Evolutionary conservation across 768 basidiomycete species (phyloP), one percentile per base, ranked within the genome.

Genomic region (Lentinula lateritia): DNA sequence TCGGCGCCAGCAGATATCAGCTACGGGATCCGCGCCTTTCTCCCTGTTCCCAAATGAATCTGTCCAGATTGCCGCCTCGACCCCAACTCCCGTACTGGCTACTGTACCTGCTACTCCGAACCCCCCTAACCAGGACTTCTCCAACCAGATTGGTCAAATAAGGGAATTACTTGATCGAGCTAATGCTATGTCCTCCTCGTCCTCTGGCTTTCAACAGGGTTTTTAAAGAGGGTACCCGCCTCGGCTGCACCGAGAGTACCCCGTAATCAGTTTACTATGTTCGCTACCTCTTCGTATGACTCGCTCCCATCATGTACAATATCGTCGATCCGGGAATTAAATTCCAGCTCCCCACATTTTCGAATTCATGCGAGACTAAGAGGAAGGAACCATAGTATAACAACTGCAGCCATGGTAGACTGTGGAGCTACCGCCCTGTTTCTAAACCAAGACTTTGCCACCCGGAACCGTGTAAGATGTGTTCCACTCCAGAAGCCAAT

Each of bases 401-500:
- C 36, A 38, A 38, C 36, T 38, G 36, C 36, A 12, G 36, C 36
- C 36, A 38, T 38, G 36, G 36, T 38, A 7, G 36, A 38, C 12
- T 38, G 7, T 38, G 36, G 36, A 38, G 36, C 36, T 12, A 38
- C 36, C 7, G 36, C 36, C 12, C 36, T 38, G 12, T 38, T 38
- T 12, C 3, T 38, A 12, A 38, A 38, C 12, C 36, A 38, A 12
- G 36, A 38, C 7, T 38, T 38, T 38, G 36, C 4, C 36, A 38
- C 36, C 36, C 36, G 36, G 7, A 6, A 38, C 36, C 36, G 4
- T 7, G 36, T 38, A 38, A 38, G 36, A 12, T 7, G 6, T 12
- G 6, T 4, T 1, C 36, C 36, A 1, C 45, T 46, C 15, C 8
- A 18, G 8, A 76, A 77, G 54, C 58, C 75, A 1, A 20, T 66